These are phyloP conservation scores for Tilletia indica DNA, from an alignment of 1,284 basidiomycete species.

Conservation along the genomic window DNA sequence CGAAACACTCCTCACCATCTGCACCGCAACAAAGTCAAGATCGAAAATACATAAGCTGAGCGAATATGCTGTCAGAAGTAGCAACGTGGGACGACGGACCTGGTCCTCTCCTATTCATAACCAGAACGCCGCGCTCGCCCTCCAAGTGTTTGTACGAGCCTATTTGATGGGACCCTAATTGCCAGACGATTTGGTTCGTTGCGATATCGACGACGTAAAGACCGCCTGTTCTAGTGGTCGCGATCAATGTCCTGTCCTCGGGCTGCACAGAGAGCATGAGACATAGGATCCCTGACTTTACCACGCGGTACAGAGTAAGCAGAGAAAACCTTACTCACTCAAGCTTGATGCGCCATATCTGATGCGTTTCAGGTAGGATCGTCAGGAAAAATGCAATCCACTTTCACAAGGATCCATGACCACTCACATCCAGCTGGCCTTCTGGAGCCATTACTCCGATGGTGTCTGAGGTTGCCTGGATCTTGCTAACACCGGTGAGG, in stretches of 20 bases:
- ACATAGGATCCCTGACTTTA: background rate
- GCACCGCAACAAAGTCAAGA: too few species aligned
- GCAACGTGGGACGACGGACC: background rate
- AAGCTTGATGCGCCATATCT: constrained; percentile 12
- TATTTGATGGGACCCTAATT: background rate
- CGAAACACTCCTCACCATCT: background rate
- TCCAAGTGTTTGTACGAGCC: constrained; percentile 7
- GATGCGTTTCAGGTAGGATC: too few species aligned
- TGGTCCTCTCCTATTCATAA: background rate
- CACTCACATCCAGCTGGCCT: background rate
- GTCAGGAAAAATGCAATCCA: too few species aligned
- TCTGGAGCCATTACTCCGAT: background rate
- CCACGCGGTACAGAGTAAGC: background rate
- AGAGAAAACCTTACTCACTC: background rate
- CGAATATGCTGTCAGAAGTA: background rate
- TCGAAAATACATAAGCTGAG: too few species aligned
- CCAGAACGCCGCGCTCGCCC: background rate
- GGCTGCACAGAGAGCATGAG: background rate
- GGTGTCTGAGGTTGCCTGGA: background rate
- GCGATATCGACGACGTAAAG: constrained; percentile 2
- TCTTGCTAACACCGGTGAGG: too few species aligned
- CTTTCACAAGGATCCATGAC: background rate
- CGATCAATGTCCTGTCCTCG: constrained; percentile 1
- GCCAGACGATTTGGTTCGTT: background rate
- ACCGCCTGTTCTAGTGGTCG: background rate